Percentiles rank a stretch among this genome's conserved stretches.
Conservation (phyloP, 2,329 filamentous ascomycete species). For the Hypoxylon sp. region DNA sequence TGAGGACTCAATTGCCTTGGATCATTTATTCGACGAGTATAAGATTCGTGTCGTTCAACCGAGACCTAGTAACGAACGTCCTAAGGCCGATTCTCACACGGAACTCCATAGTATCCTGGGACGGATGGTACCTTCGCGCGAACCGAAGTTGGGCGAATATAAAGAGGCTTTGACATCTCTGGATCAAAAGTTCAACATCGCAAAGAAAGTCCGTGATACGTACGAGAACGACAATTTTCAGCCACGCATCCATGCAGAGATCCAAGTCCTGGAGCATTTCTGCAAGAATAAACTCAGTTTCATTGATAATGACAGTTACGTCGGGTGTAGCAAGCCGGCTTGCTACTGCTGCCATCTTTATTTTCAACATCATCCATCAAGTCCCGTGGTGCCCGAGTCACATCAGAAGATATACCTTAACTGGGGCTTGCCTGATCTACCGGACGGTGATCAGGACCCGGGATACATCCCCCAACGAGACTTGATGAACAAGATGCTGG, state of each 20-base stretch:
- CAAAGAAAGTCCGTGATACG: constrained; percentile 45
- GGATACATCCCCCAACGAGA: constrained; percentile 43
- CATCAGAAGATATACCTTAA: constrained; percentile 60
- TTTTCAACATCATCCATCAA: constrained; percentile 58
- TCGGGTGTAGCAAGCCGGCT: constrained; percentile 67
- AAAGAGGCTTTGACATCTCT: constrained; percentile 45
- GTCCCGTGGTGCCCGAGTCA: constrained; percentile 53
- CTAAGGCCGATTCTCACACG: constrained; percentile 50
- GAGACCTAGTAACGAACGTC: constrained; percentile 27
- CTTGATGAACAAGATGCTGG: constrained; percentile 48
- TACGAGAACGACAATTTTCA: constrained; percentile 51
- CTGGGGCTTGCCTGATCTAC: constrained; percentile 56
- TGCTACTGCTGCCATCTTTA: constrained; percentile 66
- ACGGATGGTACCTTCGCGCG: constrained; percentile 51
- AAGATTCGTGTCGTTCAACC: constrained; percentile 48
- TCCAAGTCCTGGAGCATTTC: constrained; percentile 65
- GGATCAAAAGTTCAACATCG: constrained; percentile 51
- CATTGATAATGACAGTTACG: constrained; percentile 59
- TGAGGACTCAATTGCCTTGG: constrained; percentile 52
- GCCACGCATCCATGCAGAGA: constrained; percentile 61
- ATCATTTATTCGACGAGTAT: constrained; percentile 54
- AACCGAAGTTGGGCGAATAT: constrained; percentile 34
- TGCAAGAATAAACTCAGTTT: constrained; percentile 54
- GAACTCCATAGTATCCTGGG: constrained; percentile 53
- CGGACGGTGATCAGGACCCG: constrained; percentile 27